Conservation (phyloP, 2,329 filamentous ascomycete genomes). For the Laburnicola sp. region DNA sequence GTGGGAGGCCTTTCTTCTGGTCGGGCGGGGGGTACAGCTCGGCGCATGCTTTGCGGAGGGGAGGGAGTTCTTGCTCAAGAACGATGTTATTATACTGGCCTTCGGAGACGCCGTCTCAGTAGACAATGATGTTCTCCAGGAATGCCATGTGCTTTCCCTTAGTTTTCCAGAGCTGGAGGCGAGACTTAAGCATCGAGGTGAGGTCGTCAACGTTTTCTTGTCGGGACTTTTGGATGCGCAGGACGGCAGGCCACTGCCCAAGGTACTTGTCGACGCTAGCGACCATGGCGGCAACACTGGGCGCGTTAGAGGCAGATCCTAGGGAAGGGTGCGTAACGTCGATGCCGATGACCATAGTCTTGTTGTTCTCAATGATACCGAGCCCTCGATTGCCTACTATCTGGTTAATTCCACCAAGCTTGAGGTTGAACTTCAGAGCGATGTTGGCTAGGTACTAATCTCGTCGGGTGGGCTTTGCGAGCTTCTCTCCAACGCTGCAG, state of each 20-base stretch:
- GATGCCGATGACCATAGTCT: slow-evolving; percentile 83
- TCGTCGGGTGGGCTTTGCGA: slow-evolving; percentile 44
- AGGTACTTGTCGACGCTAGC: slow-evolving; percentile 69
- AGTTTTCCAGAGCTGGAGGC: slow-evolving; percentile 64
- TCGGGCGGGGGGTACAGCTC: slow-evolving; percentile 56
- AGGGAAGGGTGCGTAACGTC: slow-evolving; percentile 87
- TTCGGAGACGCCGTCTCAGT: slow-evolving; percentile 86
- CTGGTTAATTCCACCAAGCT: slow-evolving; percentile 60
- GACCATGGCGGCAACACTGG: slow-evolving; percentile 78
- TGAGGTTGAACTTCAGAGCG: slow-evolving; percentile 59
- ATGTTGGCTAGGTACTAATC: slow-evolving; percentile 41
- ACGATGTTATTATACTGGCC: slow-evolving; percentile 72
- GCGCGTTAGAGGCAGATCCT: slow-evolving; percentile 59
- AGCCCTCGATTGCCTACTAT: slow-evolving; percentile 57
- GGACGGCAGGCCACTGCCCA: slow-evolving; percentile 73
- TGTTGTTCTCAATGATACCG: slow-evolving; percentile 58
- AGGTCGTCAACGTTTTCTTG: slow-evolving; percentile 72
- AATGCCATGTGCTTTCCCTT: slow-evolving; percentile 35
- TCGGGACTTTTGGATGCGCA: slow-evolving; percentile 65
- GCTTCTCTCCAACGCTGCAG: slow-evolving; percentile 38
- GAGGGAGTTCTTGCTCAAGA: slow-evolving; percentile 66
- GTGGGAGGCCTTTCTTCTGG: slow-evolving; percentile 51
- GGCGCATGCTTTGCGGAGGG: slow-evolving; percentile 65
- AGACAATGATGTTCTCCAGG: slow-evolving; percentile 78
- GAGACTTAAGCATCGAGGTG: slow-evolving; percentile 61